Evolutionary conservation across 2,329 filamentous ascomycete species (phyloP), one percentile per base, ranked within the genome.

Genomic region (Thermoascus crustaceus): DNA sequence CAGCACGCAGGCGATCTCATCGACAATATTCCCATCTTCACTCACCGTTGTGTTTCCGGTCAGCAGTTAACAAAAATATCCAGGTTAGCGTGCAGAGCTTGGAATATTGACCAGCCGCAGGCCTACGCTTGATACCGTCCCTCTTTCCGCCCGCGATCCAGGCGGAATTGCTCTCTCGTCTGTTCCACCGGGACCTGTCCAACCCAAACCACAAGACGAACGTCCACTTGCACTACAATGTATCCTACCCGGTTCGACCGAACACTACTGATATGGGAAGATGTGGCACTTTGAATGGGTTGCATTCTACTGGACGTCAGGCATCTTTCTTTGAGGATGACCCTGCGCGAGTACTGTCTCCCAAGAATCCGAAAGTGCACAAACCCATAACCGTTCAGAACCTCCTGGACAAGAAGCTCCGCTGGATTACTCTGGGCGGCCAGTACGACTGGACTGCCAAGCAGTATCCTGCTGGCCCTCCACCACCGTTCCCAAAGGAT

Each of bases 381-480:
- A 84, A 80, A 41, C 72, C 85, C 2, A 67, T 95, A 7, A 72
- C 75, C 2, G 68, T 83, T 35, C 68, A 74, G 32, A 79, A 80
- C 51, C 76, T 89, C 19, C 69, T 96, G 27, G 75, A 80, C 38
- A 82, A 80, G 43, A 88, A 85, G 42, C 73, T 96, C 16, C 85
- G 89, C 47, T 98, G 91, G 91, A 76, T 93, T 26, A 96, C 89
- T 0, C 74, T 98, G 2, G 91, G 91, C 32, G 89, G 87, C 0
- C 91, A 96, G 58, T 96, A 96, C 59, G 85, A 96, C 64, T 96
- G 89, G 91, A 93, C 87, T 0, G 75, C 77, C 38, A 88, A 94
- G 46, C 66, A 76, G 8, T 96, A 96, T 53, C 87, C 88, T 0
- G 57, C 68, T 7, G 69, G 72, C n/a, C 41, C 57, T 3, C 80